These are phyloP conservation scores for Isatis lusitanica DNA, from an alignment of 441 rosid species.

Conservation along the genomic window DNA sequence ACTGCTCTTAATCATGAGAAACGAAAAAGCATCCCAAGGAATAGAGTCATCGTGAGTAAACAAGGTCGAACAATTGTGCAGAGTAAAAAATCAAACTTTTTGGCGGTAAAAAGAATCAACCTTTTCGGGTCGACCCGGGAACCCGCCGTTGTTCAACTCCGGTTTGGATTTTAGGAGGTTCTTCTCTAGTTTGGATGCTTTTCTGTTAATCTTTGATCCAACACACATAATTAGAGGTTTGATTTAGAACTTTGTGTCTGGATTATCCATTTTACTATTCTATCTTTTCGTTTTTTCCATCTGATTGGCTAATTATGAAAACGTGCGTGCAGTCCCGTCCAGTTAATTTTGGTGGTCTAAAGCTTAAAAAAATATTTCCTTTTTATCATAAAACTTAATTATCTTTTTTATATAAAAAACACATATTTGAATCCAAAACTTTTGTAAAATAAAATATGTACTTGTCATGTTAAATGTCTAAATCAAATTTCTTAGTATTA, in stretches of 20 bases:
- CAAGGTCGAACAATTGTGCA: slow-evolving; percentile 5
- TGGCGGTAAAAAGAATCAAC: neutral
- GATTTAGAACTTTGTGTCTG: neutral
- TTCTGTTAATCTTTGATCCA: neutral
- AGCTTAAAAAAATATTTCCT: too few species aligned
- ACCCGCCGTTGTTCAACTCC: slow-evolving; percentile 15
- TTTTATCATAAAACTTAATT: too few species aligned
- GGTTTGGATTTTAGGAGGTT: neutral
- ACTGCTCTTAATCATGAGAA: slow-evolving; percentile 16
- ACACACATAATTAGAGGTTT: neutral
- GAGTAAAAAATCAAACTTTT: neutral
- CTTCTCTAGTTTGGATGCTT: too few species aligned
- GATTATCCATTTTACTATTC: neutral
- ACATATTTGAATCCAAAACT: too few species aligned
- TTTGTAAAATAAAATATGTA: too few species aligned
- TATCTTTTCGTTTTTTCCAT: neutral
- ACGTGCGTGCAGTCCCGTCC: neutral
- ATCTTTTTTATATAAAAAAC: too few species aligned
- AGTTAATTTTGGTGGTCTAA: too few species aligned
- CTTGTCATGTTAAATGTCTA: too few species aligned
- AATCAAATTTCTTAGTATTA: too few species aligned
- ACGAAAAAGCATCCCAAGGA: neutral
- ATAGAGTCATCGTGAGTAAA: slow-evolving; percentile 21
- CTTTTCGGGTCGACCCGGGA: slow-evolving; percentile 29
- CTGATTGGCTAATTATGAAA: neutral